Percentiles rank a stretch among this genome's conserved stretches.
phyloP scores from a whole-genome alignment of 192 early-diverging fungal species.

The Cetraspora pellucida region DNA sequence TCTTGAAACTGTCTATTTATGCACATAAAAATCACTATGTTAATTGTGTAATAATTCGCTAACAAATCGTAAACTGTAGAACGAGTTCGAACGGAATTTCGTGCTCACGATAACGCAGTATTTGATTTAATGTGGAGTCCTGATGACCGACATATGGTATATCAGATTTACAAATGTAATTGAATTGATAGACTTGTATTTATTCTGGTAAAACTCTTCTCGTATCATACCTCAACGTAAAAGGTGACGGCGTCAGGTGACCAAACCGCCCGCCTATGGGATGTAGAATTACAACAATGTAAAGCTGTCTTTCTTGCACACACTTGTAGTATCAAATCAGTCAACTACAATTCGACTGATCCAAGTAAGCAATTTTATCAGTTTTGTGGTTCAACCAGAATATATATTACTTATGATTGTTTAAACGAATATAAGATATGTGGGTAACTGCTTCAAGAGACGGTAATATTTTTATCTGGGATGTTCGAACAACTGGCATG shows the following conservation, averaged over 20 bases:
- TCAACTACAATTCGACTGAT: constrained; percentile 57
- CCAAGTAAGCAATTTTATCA: constrained; percentile 48
- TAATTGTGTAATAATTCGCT: constrained; percentile 1
- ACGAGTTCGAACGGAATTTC: constrained; percentile 40
- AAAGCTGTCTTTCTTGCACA: constrained; percentile 64
- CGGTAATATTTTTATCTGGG: constrained; percentile 73
- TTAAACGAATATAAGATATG: constrained; percentile 44
- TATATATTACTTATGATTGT: not conserved
- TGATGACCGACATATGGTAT: constrained; percentile 62
- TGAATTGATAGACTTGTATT: too few species aligned
- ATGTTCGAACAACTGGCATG: constrained; percentile 56
- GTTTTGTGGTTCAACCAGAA: not conserved
- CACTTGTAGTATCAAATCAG: constrained; percentile 65
- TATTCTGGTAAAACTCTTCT: too few species aligned
- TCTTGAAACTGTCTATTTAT: constrained; percentile 16
- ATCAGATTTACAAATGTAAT: too few species aligned
- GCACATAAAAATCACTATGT: not conserved
- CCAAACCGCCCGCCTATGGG: constrained; percentile 71
- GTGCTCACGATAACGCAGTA: constrained; percentile 73
- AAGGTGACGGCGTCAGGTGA: constrained; percentile 67
- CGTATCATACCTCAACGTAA: too few species aligned
- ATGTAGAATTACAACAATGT: constrained; percentile 59
- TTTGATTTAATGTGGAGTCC: constrained; percentile 77
- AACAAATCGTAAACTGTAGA: constrained; percentile 35
- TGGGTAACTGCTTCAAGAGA: constrained; percentile 72